phyloP scores from a whole-genome alignment of 2,329 filamentous ascomycete species.

The Gyromitra esculenta region DNA sequence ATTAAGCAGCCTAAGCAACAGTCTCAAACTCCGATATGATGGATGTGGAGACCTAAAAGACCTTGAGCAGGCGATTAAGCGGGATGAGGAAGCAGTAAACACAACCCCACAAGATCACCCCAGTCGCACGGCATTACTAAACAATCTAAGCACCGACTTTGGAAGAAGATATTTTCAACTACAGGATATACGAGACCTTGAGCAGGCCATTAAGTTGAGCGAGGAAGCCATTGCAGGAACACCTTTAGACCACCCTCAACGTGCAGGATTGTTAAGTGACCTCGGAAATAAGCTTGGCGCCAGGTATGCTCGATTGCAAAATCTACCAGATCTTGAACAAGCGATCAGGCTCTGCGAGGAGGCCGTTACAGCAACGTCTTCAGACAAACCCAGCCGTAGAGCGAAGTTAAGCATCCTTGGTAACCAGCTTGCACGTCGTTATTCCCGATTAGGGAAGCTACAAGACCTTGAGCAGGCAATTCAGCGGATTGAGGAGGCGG shows the following conservation, averaged over 20 bases:
- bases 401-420: neutral
- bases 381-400: constrained; percentile 12
- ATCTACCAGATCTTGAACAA: neutral
- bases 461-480: constrained; percentile 45
- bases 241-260: neutral
- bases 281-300: neutral
- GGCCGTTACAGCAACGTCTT: neutral
- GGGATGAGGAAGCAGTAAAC: neutral
- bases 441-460: constrained; percentile 19
- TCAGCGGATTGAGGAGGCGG: neutral
- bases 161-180: neutral
- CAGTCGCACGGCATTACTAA: neutral
- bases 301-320: neutral
- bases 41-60: neutral
- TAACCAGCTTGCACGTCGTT: constrained; percentile 1
- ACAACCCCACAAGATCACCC: neutral
- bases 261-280: neutral
- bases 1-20: neutral
- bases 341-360: neutral
- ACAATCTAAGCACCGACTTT: neutral
- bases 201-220: neutral
- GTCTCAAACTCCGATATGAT: neutral
- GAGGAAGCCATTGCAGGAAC: neutral
- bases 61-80: neutral
- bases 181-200: neutral